A percentile compares a stretch with the other conserved stretches of the same genome.
phyloP scores from a whole-genome alignment of 495 filamentous ascomycete genomes.

The Echria macrotheca region DNA sequence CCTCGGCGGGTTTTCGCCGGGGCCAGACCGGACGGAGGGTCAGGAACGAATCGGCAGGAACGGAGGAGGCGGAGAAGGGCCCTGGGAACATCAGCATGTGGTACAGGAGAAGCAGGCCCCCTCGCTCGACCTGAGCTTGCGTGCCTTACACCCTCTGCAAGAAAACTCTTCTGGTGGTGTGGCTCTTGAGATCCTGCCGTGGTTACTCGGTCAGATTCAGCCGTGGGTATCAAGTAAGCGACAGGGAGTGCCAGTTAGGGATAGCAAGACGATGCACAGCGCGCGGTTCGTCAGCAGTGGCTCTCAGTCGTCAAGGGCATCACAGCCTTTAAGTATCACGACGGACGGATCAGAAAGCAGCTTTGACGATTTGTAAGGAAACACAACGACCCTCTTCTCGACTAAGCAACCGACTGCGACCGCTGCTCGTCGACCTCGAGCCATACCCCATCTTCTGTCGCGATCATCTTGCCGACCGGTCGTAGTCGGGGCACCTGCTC shows the following conservation, averaged over 20 bases:
- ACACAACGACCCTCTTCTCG: too few species aligned
- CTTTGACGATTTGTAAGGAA: neutral
- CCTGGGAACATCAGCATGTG: neutral
- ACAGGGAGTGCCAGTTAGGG: neutral
- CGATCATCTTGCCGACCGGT: too few species aligned
- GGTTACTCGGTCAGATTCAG: neutral
- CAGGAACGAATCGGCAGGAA: neutral
- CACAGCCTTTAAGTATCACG: neutral
- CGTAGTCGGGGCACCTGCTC: too few species aligned
- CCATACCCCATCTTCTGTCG: too few species aligned
- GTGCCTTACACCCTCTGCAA: neutral
- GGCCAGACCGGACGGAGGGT: neutral
- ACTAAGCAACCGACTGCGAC: too few species aligned
- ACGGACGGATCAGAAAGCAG: conserved; percentile 3
- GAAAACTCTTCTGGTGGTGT: neutral
- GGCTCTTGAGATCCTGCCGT: neutral
- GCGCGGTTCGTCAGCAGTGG: neutral
- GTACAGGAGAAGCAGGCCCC: neutral
- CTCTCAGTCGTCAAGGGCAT: conserved; percentile 3
- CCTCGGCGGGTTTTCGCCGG: neutral
- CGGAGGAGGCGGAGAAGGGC: neutral
- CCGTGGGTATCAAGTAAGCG: neutral
- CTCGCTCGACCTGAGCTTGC: neutral
- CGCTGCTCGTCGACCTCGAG: too few species aligned
- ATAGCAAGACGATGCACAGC: neutral